phyloP scores from a whole-genome alignment of 2,329 filamentous ascomycete species.

The Trichoderma afroharzianum region DNA sequence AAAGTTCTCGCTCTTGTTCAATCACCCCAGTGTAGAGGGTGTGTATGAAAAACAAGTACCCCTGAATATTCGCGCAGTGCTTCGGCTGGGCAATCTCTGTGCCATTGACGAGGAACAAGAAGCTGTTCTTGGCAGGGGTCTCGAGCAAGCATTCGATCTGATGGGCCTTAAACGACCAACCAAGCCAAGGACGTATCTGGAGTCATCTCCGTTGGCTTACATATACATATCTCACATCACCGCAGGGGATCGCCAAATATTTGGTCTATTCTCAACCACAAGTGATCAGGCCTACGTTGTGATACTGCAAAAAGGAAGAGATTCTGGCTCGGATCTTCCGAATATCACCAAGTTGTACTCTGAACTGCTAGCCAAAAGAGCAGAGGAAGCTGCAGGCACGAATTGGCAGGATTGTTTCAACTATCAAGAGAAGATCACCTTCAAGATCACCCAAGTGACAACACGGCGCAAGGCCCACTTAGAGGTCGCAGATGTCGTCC shows the following conservation, averaged over 20 bases:
- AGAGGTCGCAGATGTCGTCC: slow-evolving; percentile 82
- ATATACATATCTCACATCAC: slow-evolving; percentile 91
- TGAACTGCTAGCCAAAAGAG: slow-evolving; percentile 65
- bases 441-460: slow-evolving; percentile 83
- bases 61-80: slow-evolving; percentile 77
- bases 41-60: slow-evolving; percentile 95
- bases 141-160: slow-evolving; percentile 92
- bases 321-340: slow-evolving; percentile 75
- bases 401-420: slow-evolving; percentile 77
- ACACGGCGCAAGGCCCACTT: slow-evolving; percentile 85
- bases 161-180: slow-evolving; percentile 65
- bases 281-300: slow-evolving; percentile 79
- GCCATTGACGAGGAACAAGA: slow-evolving; percentile 89
- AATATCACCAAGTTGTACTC: slow-evolving; percentile 87
- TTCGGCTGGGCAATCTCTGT: slow-evolving; percentile 86
- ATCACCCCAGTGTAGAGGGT: slow-evolving; percentile 91
- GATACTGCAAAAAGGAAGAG: slow-evolving; percentile 78
- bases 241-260: slow-evolving; percentile 86
- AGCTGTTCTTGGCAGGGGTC: slow-evolving; percentile 84
- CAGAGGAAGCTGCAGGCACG: slow-evolving; percentile 63
- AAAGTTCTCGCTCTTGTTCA: slow-evolving; percentile 79
- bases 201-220: slow-evolving; percentile 71
- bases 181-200: slow-evolving; percentile 68
- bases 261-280: slow-evolving; percentile 84
- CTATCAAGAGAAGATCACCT: slow-evolving; percentile 81